phyloP scores from a whole-genome alignment of 164 flowering plant genomes.

The Magnolia officinalis region DNA sequence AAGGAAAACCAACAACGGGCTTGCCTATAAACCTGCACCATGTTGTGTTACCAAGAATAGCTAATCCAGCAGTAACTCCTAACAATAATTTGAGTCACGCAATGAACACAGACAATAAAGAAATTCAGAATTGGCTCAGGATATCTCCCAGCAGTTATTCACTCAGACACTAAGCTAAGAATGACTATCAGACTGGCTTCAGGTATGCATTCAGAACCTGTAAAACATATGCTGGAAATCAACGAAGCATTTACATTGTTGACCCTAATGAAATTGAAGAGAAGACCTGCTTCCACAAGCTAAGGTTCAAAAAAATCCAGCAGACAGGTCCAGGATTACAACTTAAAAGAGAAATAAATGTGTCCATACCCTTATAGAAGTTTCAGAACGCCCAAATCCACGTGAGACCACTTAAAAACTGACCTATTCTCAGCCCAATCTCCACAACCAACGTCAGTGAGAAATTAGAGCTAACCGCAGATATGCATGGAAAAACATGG shows the following conservation, averaged over 20 bases:
- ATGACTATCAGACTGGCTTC: slow-evolving; percentile 7
- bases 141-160: slow-evolving; percentile 19
- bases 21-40: slow-evolving; percentile 14
- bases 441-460: slow-evolving; percentile 8
- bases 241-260: slow-evolving; percentile 8
- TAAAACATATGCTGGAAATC: not conserved
- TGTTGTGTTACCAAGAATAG: slow-evolving; percentile 40
- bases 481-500: slow-evolving; percentile 4
- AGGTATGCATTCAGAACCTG: not conserved
- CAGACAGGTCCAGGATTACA: slow-evolving; percentile 8
- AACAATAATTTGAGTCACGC: slow-evolving; percentile 33
- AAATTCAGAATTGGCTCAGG: slow-evolving; percentile 1
- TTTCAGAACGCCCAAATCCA: slow-evolving; percentile 13
- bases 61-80: slow-evolving; percentile 55
- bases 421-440: not conserved
- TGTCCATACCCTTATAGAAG: slow-evolving; percentile 1
- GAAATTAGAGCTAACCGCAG: slow-evolving; percentile 14
- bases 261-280: slow-evolving; percentile 13
- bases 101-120: slow-evolving; percentile 13
- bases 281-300: slow-evolving; percentile 25
- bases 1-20: slow-evolving; percentile 41
- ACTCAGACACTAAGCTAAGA: slow-evolving; percentile 4
- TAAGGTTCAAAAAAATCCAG: slow-evolving; percentile 21
- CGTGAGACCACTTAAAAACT: slow-evolving; percentile 12
- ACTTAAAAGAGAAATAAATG: slow-evolving; percentile 2